Evolutionary conservation across 345 rosid genomes (phyloP).

Genomic region (Moricandia moricandioides): DNA sequence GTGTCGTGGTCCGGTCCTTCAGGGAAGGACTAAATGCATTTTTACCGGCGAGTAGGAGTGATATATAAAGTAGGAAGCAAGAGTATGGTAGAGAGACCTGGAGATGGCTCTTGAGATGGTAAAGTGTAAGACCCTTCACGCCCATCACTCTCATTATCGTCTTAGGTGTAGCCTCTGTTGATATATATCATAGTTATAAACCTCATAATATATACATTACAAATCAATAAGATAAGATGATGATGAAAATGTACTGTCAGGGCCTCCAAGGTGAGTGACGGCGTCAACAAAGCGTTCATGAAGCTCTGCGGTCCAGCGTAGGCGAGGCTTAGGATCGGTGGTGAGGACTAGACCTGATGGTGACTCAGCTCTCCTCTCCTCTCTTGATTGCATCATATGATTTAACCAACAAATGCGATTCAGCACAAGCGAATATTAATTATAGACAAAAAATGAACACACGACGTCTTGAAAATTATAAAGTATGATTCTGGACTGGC

Average conservation of each 20-base stretch:
- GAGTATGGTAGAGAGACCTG: slow-evolving; percentile 44
- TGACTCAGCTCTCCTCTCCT: slow-evolving; percentile 40
- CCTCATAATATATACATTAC: background rate
- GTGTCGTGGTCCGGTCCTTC: too few species aligned
- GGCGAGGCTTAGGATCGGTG: slow-evolving; percentile 91
- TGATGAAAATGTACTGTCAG: slow-evolving; percentile 53
- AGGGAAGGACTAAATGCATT: background rate
- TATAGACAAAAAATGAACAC: background rate
- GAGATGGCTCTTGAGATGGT: slow-evolving; percentile 88
- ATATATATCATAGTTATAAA: background rate
- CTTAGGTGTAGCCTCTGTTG: slow-evolving; percentile 90
- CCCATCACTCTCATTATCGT: slow-evolving; percentile 89
- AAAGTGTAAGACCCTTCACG: slow-evolving; percentile 84
- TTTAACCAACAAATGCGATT: slow-evolving; percentile 3
- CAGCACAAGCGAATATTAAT: slow-evolving; percentile 31
- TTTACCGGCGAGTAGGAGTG: background rate
- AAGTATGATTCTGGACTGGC: background rate
- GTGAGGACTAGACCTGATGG: slow-evolving; percentile 71
- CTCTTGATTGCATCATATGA: slow-evolving; percentile 31
- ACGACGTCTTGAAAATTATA: slow-evolving; percentile 12
- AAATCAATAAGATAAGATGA: background rate
- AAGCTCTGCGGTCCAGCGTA: slow-evolving; percentile 89
- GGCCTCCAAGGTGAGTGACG: slow-evolving; percentile 84
- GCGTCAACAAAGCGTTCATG: slow-evolving; percentile 91
- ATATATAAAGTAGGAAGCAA: background rate